Evolutionary conservation across 2,329 filamentous ascomycete genomes (phyloP).

Genomic region (Zalaria obscura): DNA sequence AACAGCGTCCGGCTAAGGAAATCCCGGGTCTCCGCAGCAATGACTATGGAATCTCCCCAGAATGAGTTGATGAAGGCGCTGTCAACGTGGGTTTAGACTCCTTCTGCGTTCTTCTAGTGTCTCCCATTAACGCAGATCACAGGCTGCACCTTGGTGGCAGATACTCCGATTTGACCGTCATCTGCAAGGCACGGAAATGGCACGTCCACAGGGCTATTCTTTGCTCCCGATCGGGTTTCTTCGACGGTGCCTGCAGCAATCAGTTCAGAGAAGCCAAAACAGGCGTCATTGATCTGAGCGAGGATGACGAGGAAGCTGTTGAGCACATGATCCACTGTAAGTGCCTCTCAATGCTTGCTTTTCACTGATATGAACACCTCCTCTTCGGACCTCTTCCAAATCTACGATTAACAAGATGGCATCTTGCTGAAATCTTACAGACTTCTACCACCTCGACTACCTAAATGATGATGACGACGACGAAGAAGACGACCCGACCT

Average conservation of each 20-base stretch:
- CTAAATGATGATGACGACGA: constrained; percentile 12
- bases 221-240: constrained; percentile 33
- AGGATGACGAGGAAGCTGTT: constrained; percentile 24
- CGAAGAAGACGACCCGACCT: constrained; percentile 6
- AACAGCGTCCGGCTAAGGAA: not conserved
- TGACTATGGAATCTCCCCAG: constrained; percentile 24
- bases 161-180: constrained; percentile 35
- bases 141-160: constrained; percentile 21
- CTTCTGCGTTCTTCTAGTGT: not conserved
- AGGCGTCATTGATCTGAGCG: constrained; percentile 21
- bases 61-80: constrained; percentile 31
- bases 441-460: constrained; percentile 25
- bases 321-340: constrained; percentile 25
- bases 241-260: constrained; percentile 23
- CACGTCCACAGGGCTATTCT: constrained; percentile 33
- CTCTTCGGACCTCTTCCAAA: not conserved
- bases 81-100: constrained; percentile 27
- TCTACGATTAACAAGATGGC: no score
- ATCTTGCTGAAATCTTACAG: constrained; percentile 8
- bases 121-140: constrained; percentile 9
- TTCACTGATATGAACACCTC: not conserved
- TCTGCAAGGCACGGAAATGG: constrained; percentile 30
- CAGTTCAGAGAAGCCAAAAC: constrained; percentile 18
- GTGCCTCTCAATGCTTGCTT: constrained; percentile 4
- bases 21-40: constrained; percentile 5